Conservation (phyloP, 2,329 filamentous ascomycete genomes). For the Fusarium circinatum region DNA sequence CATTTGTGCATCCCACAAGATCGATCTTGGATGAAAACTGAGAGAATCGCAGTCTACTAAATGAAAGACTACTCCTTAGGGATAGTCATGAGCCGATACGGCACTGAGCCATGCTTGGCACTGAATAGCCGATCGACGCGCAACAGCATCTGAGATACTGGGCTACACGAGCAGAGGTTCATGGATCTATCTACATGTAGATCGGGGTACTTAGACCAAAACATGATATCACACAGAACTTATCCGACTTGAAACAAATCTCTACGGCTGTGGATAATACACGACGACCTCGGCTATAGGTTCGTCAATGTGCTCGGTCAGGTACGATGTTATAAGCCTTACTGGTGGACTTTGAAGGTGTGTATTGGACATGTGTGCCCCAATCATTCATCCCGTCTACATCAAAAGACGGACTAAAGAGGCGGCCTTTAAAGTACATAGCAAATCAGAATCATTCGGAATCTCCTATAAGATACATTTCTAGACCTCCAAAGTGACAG, state of each 20-base stretch:
- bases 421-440: too few relatives aligned
- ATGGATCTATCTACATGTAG: background rate
- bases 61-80: background rate
- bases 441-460: background rate
- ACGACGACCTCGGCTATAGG: background rate
- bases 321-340: background rate
- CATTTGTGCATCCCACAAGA: constrained; percentile 34
- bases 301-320: background rate
- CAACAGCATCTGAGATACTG: background rate
- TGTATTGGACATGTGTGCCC: background rate
- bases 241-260: background rate
- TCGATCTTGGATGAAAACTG: constrained; percentile 6
- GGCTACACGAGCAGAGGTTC: background rate
- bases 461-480: background rate
- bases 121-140: background rate
- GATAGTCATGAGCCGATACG: background rate
- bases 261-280: background rate
- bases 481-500: too few relatives aligned
- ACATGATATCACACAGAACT: background rate
- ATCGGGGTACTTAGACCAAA: background rate
- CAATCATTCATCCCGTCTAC: background rate
- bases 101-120: background rate
- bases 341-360: background rate
- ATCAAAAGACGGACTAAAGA: background rate
- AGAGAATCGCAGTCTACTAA: background rate